These are phyloP conservation scores for Verbena officinalis DNA, from an alignment of 257 asterid species.

Conservation along the genomic window DNA sequence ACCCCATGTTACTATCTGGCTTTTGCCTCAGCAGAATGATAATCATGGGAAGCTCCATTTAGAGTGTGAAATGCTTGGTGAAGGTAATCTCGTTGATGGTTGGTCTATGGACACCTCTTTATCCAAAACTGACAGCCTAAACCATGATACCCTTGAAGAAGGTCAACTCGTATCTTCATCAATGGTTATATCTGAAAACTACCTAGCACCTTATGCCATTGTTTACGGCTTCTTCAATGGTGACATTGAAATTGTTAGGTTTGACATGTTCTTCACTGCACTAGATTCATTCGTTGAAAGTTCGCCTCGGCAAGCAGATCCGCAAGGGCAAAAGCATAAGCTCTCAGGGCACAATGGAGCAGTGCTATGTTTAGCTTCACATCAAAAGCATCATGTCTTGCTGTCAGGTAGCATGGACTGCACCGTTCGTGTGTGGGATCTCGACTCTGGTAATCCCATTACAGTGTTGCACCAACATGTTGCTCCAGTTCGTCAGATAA, in stretches of 20 bases:
- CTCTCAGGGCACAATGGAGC: slow-evolving; percentile 86
- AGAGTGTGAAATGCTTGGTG: slow-evolving; percentile 53
- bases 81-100: slow-evolving; percentile 52
- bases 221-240: slow-evolving; percentile 88
- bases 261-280: slow-evolving; percentile 61
- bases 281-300: slow-evolving; percentile 42
- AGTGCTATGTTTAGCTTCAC: slow-evolving; percentile 92
- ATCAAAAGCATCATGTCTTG: slow-evolving; percentile 70
- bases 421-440: slow-evolving; percentile 93
- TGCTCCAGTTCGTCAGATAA: slow-evolving; percentile 89
- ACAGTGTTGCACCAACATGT: slow-evolving; percentile 87
- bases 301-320: slow-evolving; percentile 35
- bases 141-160: slow-evolving; percentile 29
- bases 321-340: slow-evolving; percentile 46
- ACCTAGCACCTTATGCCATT: slow-evolving; percentile 70
- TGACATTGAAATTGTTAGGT: slow-evolving; percentile 69
- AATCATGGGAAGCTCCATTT: slow-evolving; percentile 35
- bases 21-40: slow-evolving; percentile 49
- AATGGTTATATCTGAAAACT: slow-evolving; percentile 81
- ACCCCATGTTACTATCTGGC: slow-evolving; percentile 80
- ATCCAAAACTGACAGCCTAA: slow-evolving; percentile 34
- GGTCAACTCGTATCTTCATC: slow-evolving; percentile 77
- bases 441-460: slow-evolving; percentile 67
- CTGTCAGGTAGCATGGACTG: slow-evolving; percentile 94
- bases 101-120: slow-evolving; percentile 49